Conservation (phyloP, 805 yeast species). For the Zygotorulaspora florentina region DNA sequence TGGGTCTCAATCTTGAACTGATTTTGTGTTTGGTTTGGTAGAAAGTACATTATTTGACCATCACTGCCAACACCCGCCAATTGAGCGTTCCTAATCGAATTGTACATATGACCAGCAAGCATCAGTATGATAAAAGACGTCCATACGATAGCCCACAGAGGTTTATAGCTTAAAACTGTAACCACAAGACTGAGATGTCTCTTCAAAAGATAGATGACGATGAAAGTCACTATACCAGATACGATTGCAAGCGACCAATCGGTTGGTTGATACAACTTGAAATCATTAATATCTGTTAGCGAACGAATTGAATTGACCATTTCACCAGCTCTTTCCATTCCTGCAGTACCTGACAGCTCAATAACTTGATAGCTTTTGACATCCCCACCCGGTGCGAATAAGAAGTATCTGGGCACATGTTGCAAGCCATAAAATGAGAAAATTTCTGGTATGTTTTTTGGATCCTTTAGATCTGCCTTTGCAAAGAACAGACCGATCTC, state of each 20-base stretch:
- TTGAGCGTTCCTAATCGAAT: constrained; percentile 70
- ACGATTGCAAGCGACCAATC: constrained; percentile 38
- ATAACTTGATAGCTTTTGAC: constrained; percentile 29
- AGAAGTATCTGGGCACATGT: constrained; percentile 73
- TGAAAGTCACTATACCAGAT: constrained; percentile 36
- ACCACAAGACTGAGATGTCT: constrained; percentile 37
- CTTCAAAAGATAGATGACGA: constrained; percentile 33
- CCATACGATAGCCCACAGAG: constrained; percentile 64
- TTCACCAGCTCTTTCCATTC: constrained; percentile 33
- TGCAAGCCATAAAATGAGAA: constrained; percentile 46
- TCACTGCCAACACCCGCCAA: constrained; percentile 41
- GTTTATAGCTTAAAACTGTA: constrained; percentile 45
- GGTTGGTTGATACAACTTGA: constrained; percentile 35
- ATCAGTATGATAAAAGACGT: constrained; percentile 68
- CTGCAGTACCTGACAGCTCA: constrained; percentile 35
- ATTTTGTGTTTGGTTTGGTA: constrained; percentile 59
- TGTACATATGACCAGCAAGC: constrained; percentile 90
- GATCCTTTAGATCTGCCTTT: constrained; percentile 62
- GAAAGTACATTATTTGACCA: constrained; percentile 49
- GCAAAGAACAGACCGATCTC: constrained; percentile 59
- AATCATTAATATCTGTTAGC: constrained; percentile 25
- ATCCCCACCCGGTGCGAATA: constrained; percentile 53
- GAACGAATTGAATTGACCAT: constrained; percentile 30
- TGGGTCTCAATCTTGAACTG: constrained; percentile 92
- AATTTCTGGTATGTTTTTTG: constrained; percentile 45